Base-by-base conservation (phyloP, 768 basidiomycete species). In the Cyclocybe cylindracea region DNA sequence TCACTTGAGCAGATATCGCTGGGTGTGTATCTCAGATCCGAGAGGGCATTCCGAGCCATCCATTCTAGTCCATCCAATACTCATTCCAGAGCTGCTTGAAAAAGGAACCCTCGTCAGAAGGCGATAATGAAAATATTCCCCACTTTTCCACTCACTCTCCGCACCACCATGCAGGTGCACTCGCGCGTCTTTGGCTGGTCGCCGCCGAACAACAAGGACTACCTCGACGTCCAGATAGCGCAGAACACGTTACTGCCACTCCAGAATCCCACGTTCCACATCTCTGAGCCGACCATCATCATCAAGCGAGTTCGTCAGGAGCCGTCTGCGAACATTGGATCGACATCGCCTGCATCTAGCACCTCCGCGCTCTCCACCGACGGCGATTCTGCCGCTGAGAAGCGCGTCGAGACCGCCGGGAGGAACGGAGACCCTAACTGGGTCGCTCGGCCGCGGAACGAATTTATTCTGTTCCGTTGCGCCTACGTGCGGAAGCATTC, bases 401-500 rank as follows among this genome's bases (percentile, higher is more conserved):
- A 55, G 47, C 44, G 46, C 38, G 40, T 46, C 7, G 56, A 48
- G 14, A 10, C 31, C 4, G 39, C 38, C 34, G 51, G 75, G 5
- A 62, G 58, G 37, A 64, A 69, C 48, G 70, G 71, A 8, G 79
- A 85, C 51, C 79, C 84, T 1, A 67, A 64, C n/a, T 83, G 80
- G 78, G 77, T 86, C 34, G 82, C 85, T 19, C 81, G 87, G 10
- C 87, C 87, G 3, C 78, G 83, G 1, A 88, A 88, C 54, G 74
- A 83, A 39, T 88, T 88, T 68, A 86, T 88, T 65, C 79, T 88
- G 46, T 88, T 87, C 70, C 84, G 86, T 32, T 84, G 85, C 60
- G 78, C 85, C 55, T 88, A 79, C 61, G 76, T 78, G 57, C 76
- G 66, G 59, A 70, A 70, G 53, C 75, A 82, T 62, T 63, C 70